These are phyloP conservation scores for Typha latifolia DNA, from an alignment of 176 grass and related monocot species.

Conservation along the genomic window DNA sequence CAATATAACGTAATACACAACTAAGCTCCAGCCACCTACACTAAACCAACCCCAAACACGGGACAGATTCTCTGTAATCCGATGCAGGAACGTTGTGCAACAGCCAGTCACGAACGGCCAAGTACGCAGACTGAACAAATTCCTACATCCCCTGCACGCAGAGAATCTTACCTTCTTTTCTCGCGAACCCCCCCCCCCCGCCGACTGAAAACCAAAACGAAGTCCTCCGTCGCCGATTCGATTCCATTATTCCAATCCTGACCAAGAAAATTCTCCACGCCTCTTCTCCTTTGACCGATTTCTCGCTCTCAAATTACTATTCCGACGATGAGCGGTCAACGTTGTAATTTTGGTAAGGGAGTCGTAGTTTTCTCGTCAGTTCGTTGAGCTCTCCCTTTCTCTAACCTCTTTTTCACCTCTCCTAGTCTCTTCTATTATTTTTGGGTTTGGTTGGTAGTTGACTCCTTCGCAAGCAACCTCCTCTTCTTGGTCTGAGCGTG, in stretches of 20 bases:
- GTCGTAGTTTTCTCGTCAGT: constrained; percentile 13
- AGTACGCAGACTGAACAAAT: no score
- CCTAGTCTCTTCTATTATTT: constrained; percentile 9
- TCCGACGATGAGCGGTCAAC: background rate
- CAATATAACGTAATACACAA: no score
- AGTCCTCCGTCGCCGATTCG: background rate
- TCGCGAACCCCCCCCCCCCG: no score
- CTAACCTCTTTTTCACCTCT: background rate
- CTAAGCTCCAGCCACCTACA: no score
- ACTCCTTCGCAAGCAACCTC: constrained; percentile 33
- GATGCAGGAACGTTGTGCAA: no score
- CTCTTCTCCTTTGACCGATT: constrained; percentile 30
- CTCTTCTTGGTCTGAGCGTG: background rate
- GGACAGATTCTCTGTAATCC: no score
- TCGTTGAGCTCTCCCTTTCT: constrained; percentile 38
- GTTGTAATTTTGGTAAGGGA: background rate
- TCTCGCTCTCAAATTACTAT: constrained; percentile 3
- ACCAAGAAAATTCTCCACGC: constrained; percentile 1
- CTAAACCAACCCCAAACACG: no score
- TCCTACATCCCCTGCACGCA: no score
- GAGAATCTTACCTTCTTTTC: no score
- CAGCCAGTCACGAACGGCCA: no score
- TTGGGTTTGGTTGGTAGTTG: constrained; percentile 43
- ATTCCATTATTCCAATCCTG: no score
- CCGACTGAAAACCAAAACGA: background rate